A percentile compares a stretch with the other conserved stretches of the same genome.
phyloP scores from a whole-genome alignment of 169 alveolate species.

The Cyclospora cayetanensis region DNA sequence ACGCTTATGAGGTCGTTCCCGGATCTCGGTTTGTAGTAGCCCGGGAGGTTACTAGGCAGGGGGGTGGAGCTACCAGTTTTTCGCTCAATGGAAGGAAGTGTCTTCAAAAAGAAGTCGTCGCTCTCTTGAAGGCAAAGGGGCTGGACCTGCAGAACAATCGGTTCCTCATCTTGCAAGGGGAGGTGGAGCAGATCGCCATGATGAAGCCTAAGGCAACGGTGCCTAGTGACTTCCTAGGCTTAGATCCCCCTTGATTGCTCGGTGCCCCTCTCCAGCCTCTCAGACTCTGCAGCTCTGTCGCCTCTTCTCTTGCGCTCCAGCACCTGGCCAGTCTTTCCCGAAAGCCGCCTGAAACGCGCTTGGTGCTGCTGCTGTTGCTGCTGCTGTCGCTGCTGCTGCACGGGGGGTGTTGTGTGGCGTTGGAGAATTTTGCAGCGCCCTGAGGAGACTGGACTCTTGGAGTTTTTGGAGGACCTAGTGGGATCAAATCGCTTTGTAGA shows the following conservation, averaged over 20 bases:
- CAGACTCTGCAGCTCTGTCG: too few species aligned
- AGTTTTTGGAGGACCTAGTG: constrained; percentile 97
- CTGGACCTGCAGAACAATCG: constrained; percentile 96
- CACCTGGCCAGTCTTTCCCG: too few species aligned
- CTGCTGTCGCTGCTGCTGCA: too few species aligned
- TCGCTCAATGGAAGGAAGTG: constrained; percentile 17
- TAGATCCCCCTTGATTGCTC: too few species aligned
- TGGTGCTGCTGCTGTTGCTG: too few species aligned
- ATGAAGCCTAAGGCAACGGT: constrained; percentile 95
- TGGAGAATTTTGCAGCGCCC: too few species aligned
- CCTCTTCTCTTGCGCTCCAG: too few species aligned
- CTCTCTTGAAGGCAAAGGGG: constrained; percentile 89
- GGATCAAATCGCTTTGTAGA: constrained; percentile 81
- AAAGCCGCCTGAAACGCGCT: too few species aligned
- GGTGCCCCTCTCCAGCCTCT: too few species aligned
- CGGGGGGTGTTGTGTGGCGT: too few species aligned
- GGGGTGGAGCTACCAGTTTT: background rate
- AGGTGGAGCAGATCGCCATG: constrained; percentile 97
- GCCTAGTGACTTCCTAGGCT: constrained; percentile 59
- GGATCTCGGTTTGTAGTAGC: constrained; percentile 48
- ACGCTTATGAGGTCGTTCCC: constrained; percentile 29
- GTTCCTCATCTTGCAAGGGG: constrained; percentile 94
- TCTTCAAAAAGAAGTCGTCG: constrained; percentile 82
- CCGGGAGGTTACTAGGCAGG: constrained; percentile 34
- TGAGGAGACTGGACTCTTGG: constrained; percentile 93